Conservation (phyloP, 1,139 yeast genomes). For the Torulaspora pretoriensis region DNA sequence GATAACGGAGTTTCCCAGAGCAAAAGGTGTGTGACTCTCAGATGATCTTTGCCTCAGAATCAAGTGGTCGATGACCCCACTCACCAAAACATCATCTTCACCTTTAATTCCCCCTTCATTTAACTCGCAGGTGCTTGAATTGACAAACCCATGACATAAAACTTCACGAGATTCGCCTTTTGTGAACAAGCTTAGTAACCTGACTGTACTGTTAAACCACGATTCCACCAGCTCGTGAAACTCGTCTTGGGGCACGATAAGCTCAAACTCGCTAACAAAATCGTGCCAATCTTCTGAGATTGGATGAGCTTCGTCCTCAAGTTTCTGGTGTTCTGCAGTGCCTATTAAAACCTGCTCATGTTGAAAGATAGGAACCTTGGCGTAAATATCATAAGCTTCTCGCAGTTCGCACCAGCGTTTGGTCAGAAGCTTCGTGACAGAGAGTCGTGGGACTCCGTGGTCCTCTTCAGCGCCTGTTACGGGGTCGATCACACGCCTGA, state of each 20-base stretch:
- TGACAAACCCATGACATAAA: slow-evolving; percentile 50
- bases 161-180: slow-evolving; percentile 59
- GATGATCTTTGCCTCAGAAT: slow-evolving; percentile 31
- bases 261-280: slow-evolving; percentile 28
- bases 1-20: slow-evolving; percentile 20
- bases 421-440: slow-evolving; percentile 47
- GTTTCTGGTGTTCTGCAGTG: slow-evolving; percentile 39
- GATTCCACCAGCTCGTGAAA: slow-evolving; percentile 34
- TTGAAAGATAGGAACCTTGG: slow-evolving; percentile 37
- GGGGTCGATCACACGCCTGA: slow-evolving; percentile 8
- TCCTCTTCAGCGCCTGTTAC: slow-evolving; percentile 4
- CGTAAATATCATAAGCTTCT: slow-evolving; percentile 43
- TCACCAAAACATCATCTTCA: slow-evolving; percentile 42
- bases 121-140: slow-evolving; percentile 35
- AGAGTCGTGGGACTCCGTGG: slow-evolving; percentile 21
- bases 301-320: slow-evolving; percentile 45
- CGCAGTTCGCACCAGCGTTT: slow-evolving; percentile 53
- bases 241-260: slow-evolving; percentile 20
- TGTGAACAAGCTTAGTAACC: slow-evolving; percentile 41
- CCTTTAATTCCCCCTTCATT: slow-evolving; percentile 21
- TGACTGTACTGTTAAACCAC: slow-evolving; percentile 39
- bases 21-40: slow-evolving; percentile 2
- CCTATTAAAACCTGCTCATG: slow-evolving; percentile 42
- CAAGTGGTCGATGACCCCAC: slow-evolving; percentile 62
- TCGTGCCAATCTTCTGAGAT: slow-evolving; percentile 28